A percentile compares a stretch with the other conserved stretches of the same genome.
Evolutionary conservation across 2,329 filamentous ascomycete genomes (phyloP).

Genomic region (Lanzia echinophila): DNA sequence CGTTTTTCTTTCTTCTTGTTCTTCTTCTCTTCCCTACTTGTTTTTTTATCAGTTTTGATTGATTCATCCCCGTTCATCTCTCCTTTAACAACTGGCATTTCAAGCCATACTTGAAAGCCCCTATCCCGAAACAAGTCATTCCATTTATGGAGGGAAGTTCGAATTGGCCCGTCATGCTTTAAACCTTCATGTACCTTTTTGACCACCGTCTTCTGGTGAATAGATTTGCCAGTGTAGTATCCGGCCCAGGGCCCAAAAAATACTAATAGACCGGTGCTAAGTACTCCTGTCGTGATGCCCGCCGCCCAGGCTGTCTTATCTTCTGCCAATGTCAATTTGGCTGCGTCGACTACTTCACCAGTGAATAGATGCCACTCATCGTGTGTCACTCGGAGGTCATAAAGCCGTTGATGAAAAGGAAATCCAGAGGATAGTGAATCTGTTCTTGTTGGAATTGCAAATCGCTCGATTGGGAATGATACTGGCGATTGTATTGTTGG

Average conservation of each 20-base stretch:
- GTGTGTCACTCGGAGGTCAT: conserved; percentile 15
- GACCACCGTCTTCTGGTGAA: conserved; percentile 19
- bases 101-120: conserved; percentile 24
- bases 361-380: conserved; percentile 25
- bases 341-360: conserved; percentile 18
- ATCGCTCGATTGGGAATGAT: conserved; percentile 1
- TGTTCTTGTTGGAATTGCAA: conserved; percentile 19
- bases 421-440: conserved; percentile 24
- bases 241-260: conserved; percentile 20
- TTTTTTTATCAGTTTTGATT: not conserved
- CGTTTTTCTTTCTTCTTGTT: conserved; percentile 3
- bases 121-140: conserved; percentile 17
- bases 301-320: conserved; percentile 21
- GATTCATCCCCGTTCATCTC: conserved; percentile 7
- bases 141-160: conserved; percentile 16
- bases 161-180: conserved; percentile 17
- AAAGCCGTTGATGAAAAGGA: conserved; percentile 18
- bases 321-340: conserved; percentile 18
- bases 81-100: conserved; percentile 16
- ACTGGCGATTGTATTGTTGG: not conserved
- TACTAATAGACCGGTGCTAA: conserved; percentile 14
- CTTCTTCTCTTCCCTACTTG: conserved; percentile 1
- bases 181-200: conserved; percentile 21
- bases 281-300: conserved; percentile 20
- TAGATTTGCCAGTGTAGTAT: conserved; percentile 18